These are phyloP conservation scores for Phytophthora brassicae DNA, from an alignment of 352 stramenopile species.

Conservation along the genomic window DNA sequence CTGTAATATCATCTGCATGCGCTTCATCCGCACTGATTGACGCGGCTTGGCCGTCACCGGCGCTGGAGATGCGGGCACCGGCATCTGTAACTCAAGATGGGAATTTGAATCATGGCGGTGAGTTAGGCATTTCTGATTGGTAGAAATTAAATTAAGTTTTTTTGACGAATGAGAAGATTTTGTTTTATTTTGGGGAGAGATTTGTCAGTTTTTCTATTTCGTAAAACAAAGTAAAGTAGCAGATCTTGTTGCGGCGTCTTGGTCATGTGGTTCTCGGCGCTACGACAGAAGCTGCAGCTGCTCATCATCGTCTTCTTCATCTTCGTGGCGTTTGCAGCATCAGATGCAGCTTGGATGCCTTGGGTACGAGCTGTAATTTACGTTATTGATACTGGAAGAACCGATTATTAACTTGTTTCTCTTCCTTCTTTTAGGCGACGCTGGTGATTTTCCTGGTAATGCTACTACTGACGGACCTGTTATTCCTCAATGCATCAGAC, in stretches of 20 bases:
- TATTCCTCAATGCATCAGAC: conserved; percentile 72
- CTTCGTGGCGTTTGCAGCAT: conserved; percentile 77
- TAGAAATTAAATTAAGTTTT: no score
- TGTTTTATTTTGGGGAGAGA: not conserved
- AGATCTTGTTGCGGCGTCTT: conserved; percentile 24
- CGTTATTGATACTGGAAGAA: not conserved
- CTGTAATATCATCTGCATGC: conserved; percentile 63
- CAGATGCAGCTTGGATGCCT: conserved; percentile 76
- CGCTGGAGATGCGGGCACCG: conserved; percentile 19
- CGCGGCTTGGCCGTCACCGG: conserved; percentile 10
- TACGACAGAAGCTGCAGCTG: conserved; percentile 77
- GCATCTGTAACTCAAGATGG: not conserved
- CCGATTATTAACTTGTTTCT: not conserved
- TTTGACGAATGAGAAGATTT: conserved; percentile 16
- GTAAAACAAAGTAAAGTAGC: conserved; percentile 3
- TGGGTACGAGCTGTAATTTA: conserved; percentile 52
- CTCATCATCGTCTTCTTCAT: conserved; percentile 84
- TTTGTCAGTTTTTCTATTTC: not conserved
- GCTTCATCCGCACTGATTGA: conserved; percentile 44
- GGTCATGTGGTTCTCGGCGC: conserved; percentile 75
- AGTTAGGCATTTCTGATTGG: no score
- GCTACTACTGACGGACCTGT: conserved; percentile 68
- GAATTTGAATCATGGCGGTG: conserved; percentile 17
- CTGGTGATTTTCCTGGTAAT: conserved; percentile 77
- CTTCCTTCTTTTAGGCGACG: conserved; percentile 45